Conservation (phyloP, 2,329 filamentous ascomycete species). For the Stagonosporopsis chrysanthemi region DNA sequence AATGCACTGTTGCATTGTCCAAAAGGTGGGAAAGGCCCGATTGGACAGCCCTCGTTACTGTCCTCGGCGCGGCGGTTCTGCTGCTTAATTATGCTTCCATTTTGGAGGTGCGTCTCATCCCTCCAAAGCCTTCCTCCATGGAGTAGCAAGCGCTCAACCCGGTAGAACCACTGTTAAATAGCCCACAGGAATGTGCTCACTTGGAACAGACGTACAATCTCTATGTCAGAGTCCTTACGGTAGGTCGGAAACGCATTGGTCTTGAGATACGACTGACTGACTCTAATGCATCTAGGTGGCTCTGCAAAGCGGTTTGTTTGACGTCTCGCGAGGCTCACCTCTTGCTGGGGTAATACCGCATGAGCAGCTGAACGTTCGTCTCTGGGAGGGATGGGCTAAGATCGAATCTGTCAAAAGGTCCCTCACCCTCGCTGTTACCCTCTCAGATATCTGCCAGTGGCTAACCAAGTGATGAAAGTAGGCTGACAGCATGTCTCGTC, state of each 20-base stretch:
- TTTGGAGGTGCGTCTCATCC: neutral
- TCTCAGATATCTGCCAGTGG: neutral
- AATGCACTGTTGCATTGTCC: neutral
- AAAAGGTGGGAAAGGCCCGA: neutral
- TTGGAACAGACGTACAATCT: neutral
- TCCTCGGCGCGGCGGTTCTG: neutral
- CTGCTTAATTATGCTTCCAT: neutral
- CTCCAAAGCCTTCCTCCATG: neutral
- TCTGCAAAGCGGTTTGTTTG: neutral
- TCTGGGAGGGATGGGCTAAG: neutral
- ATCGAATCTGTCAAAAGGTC: conserved; percentile 1
- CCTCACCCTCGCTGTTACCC: neutral
- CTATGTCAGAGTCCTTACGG: neutral
- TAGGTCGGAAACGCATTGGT: neutral
- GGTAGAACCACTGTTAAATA: neutral
- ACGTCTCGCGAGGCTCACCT: neutral
- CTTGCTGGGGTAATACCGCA: neutral
- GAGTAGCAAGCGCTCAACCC: neutral
- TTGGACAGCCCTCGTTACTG: neutral
- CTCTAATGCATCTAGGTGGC: neutral
- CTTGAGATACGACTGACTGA: neutral
- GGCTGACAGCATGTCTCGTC: neutral
- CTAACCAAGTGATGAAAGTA: neutral
- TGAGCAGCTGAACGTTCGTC: neutral
- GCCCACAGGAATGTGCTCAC: neutral